These are phyloP conservation scores for Calvatia gigantea DNA, from an alignment of 768 basidiomycete species.

Conservation along the genomic window DNA sequence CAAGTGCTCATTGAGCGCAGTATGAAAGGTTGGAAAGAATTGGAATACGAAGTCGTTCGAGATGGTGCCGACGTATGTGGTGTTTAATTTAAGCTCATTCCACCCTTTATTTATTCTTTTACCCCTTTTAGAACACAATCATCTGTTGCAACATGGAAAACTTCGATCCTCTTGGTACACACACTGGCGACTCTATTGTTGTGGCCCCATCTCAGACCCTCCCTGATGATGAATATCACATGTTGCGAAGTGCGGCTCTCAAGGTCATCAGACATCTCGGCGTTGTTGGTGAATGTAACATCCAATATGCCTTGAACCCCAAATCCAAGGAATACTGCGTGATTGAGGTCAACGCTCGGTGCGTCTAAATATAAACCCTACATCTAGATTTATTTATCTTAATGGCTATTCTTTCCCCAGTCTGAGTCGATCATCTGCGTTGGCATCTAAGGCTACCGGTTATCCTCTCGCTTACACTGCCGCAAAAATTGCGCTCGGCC, in stretches of 20 bases:
- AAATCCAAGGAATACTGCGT: conserved; percentile 92
- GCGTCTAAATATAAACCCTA: no score
- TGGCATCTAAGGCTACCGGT: conserved; percentile 98
- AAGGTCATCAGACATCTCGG: conserved; percentile 92
- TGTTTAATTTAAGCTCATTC: conserved; percentile 1
- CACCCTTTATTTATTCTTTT: conserved; percentile 13
- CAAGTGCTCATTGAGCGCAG: conserved; percentile 97
- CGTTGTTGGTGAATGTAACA: conserved; percentile 94
- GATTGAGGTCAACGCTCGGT: conserved; percentile 96
- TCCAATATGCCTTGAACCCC: conserved; percentile 97
- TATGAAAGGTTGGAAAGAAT: conserved; percentile 99
- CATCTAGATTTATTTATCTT: neutral
- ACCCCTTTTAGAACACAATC: conserved; percentile 78
- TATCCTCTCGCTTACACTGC: conserved; percentile 99
- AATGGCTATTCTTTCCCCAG: conserved; percentile 28
- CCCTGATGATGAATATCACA: conserved; percentile 98
- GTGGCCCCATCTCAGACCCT: conserved; percentile 98
- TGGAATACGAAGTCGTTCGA: conserved; percentile 98
- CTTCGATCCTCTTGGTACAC: conserved; percentile 97
- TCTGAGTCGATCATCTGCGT: conserved; percentile 85
- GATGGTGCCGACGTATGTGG: conserved; percentile 89
- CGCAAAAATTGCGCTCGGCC: conserved; percentile 96
- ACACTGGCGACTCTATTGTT: conserved; percentile 99
- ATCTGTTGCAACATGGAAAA: conserved; percentile 99
- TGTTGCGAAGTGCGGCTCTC: conserved; percentile 96